phyloP scores from a whole-genome alignment of 1,284 basidiomycete species.

The Boletellus deceptivus region DNA sequence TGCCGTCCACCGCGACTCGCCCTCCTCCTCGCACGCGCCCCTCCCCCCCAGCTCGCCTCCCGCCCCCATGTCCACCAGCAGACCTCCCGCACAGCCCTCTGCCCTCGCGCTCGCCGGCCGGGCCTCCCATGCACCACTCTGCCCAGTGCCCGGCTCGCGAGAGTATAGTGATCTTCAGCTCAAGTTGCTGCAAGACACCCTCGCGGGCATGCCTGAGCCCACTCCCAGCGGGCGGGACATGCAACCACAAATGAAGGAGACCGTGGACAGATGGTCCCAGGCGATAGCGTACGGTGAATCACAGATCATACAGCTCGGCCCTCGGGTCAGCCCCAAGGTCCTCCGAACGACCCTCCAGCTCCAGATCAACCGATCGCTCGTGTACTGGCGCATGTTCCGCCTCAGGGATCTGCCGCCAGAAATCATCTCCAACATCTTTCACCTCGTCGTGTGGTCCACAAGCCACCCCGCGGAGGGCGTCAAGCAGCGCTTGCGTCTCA shows the following conservation, averaged over 20 bases:
- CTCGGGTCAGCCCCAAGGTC: slow-evolving; percentile 12
- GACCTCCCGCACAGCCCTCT: slow-evolving; percentile 4
- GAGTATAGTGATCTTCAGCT: slow-evolving; percentile 17
- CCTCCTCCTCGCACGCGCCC: too few relatives aligned
- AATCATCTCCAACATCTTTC: slow-evolving; percentile 62
- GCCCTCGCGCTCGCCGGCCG: neutral
- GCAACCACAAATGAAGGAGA: slow-evolving; percentile 3
- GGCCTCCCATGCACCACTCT: neutral
- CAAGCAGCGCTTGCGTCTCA: slow-evolving; percentile 45
- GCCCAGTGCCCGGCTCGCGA: slow-evolving; percentile 22
- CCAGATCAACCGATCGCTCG: slow-evolving; percentile 24
- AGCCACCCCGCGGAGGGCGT: slow-evolving; percentile 35
- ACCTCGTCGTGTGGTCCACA: slow-evolving; percentile 49
- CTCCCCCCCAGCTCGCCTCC: neutral
- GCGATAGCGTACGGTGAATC: slow-evolving; percentile 18
- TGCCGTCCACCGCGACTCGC: too few relatives aligned
- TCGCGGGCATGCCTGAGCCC: slow-evolving; percentile 20
- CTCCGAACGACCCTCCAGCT: slow-evolving; percentile 17
- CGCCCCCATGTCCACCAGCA: slow-evolving; percentile 18
- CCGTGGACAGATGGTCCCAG: slow-evolving; percentile 14
- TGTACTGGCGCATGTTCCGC: slow-evolving; percentile 50
- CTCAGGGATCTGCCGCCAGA: slow-evolving; percentile 62
- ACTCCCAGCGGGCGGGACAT: neutral
- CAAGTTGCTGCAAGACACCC: slow-evolving; percentile 17
- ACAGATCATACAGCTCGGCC: slow-evolving; percentile 19